Percentiles rank a stretch among this genome's conserved stretches.
These are phyloP conservation scores for Urtica urens DNA, from an alignment of 306 rosid genomes.

Conservation along the genomic window DNA sequence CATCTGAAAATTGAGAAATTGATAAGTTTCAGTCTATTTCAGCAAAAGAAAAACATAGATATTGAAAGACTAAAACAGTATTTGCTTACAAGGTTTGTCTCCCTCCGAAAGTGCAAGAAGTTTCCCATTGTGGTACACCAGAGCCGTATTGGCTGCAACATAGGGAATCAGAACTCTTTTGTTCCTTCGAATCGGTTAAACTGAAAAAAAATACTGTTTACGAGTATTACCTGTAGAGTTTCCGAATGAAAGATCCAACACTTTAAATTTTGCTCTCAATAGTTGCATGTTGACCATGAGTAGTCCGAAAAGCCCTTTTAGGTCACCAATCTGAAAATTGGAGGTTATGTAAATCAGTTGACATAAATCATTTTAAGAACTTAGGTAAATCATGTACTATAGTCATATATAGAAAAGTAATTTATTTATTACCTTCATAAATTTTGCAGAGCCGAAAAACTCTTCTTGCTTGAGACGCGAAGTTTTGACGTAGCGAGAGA, in stretches of 20 bases:
- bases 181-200: constrained; percentile 6
- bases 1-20: constrained; percentile 42
- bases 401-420: too few species aligned
- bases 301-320: constrained; percentile 73
- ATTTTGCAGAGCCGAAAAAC: constrained; percentile 62
- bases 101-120: constrained; percentile 86
- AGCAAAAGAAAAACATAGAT: constrained; percentile 9
- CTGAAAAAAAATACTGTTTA: not conserved
- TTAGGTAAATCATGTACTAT: too few species aligned
- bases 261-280: constrained; percentile 65
- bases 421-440: constrained; percentile 94
- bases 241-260: constrained; percentile 67
- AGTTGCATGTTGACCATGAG: constrained; percentile 67
- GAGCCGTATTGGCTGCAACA: constrained; percentile 79
- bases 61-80: constrained; percentile 4
- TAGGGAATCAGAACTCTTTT: constrained; percentile 14
- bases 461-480: constrained; percentile 88
- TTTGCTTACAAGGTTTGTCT: constrained; percentile 85
- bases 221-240: constrained; percentile 48
- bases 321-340: constrained; percentile 76
- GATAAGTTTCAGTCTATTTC: constrained; percentile 14
- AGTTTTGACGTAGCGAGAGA: constrained; percentile 71
- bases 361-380: too few species aligned
- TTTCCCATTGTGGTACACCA: constrained; percentile 78
- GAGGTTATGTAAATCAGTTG: not conserved